phyloP scores from a whole-genome alignment of 768 basidiomycete species.

The Candolleomyces aberdarensis region DNA sequence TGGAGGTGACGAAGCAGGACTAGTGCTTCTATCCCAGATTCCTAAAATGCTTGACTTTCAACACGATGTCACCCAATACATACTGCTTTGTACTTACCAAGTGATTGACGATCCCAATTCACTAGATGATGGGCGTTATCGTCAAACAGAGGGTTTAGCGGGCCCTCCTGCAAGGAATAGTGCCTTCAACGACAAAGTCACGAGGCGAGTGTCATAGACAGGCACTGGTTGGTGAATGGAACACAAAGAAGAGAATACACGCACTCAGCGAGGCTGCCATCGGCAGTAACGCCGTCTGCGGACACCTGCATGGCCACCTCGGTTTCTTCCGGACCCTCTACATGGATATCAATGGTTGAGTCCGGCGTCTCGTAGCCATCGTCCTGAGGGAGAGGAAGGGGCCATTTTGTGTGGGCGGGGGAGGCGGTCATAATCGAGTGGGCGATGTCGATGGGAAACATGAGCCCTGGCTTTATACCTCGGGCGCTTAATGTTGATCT shows the following conservation, averaged over 20 bases:
- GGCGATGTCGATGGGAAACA: too few relatives aligned
- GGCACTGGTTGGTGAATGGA: neutral
- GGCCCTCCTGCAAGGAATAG: neutral
- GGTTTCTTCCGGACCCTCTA: slow-evolving; percentile 2
- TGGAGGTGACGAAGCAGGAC: neutral
- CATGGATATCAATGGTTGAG: neutral
- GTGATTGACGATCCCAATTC: neutral
- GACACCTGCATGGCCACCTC: neutral
- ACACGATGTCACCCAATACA: neutral
- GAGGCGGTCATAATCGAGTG: too few relatives aligned
- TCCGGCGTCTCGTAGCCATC: too few relatives aligned
- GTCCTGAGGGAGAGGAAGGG: too few relatives aligned
- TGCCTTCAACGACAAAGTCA: slow-evolving; percentile 1
- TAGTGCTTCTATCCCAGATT: neutral
- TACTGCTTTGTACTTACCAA: neutral
- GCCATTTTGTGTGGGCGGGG: too few relatives aligned
- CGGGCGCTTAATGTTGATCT: too few relatives aligned
- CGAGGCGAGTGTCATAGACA: neutral
- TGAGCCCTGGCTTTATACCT: too few relatives aligned
- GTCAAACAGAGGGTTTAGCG: neutral
- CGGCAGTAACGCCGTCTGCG: neutral
- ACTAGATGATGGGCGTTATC: neutral
- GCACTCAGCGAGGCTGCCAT: slow-evolving; percentile 3
- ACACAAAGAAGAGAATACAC: slow-evolving; percentile 1
- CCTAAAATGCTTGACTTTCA: neutral